Evolutionary conservation across 2,329 filamentous ascomycete genomes (phyloP), one percentile per base, ranked within the genome.

Genomic region (Diplodia seriata): DNA sequence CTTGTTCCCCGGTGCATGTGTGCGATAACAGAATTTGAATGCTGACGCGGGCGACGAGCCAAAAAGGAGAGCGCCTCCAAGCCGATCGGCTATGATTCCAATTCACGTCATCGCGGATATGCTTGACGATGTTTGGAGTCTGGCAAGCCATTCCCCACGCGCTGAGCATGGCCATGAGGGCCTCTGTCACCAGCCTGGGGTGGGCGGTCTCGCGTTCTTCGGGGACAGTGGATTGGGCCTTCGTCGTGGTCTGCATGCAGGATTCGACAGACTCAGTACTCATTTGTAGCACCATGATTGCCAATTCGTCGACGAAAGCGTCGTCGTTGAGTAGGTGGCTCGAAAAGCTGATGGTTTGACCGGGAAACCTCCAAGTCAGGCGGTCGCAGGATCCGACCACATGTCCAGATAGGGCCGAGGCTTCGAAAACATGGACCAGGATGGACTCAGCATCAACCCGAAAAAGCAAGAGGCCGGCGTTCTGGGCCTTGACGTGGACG

Each of bases 101-200:
- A n/a, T 83, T 68, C 2, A 86, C 80, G 29, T 87, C 85, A 49
- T 87, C 84, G 1, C 83, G 80, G 1, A 81, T 83, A 31, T 81
- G 77, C 67, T 87, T 87, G 57, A 70, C 74, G 14, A 87, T 76
- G 0, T 76, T 75, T 0, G 64, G 7, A 0, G 71, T 70, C 0
- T 73, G 18, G 4, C n/a, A n/a, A 36, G 55, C 5, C 14, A 8
- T 15, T 20, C 57, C 57, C 40, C 11, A 50, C 11, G 23, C 26
- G 6, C 33, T 15, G 15, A 62, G 57, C 23, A 62, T 33, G 26
- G 57, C 7, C 23, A 62, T 59, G 36, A 88, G 73, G 8, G 86
- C 78, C 49, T 87, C 83, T 0, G 84, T 87, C 0, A 89, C 79
- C 11, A 87, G 76, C 1, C 73, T 77, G 0, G 86, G 87, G 66